These are phyloP conservation scores for Cubamyces lactineus DNA, from an alignment of 768 basidiomycete species.

Conservation along the genomic window DNA sequence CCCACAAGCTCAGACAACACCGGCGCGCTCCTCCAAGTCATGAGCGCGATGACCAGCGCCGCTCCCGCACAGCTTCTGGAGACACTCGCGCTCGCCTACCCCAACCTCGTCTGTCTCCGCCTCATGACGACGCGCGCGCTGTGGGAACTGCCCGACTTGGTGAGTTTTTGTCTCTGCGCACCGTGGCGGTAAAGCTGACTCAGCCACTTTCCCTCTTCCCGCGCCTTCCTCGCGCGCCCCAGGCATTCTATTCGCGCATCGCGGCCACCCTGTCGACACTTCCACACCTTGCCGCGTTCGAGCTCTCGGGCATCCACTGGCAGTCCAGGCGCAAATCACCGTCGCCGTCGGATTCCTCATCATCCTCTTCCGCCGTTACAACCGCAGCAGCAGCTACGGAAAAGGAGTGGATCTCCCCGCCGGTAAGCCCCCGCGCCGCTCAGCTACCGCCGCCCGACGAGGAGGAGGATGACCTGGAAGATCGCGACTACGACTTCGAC, in stretches of 20 bases:
- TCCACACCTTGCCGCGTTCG: slow-evolving; percentile 64
- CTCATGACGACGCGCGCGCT: slow-evolving; percentile 51
- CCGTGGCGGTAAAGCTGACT: slow-evolving; percentile 3
- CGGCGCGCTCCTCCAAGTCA: slow-evolving; percentile 46
- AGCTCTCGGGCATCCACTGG: slow-evolving; percentile 80
- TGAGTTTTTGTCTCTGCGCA: slow-evolving; percentile 26
- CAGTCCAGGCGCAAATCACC: slow-evolving; percentile 48
- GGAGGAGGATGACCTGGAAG: slow-evolving; percentile 23
- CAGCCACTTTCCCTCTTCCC: not conserved
- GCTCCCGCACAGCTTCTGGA: slow-evolving; percentile 61
- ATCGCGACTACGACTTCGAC: slow-evolving; percentile 33
- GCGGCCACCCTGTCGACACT: slow-evolving; percentile 60
- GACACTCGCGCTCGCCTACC: slow-evolving; percentile 57
- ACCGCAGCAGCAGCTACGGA: slow-evolving; percentile 5
- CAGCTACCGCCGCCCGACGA: slow-evolving; percentile 24
- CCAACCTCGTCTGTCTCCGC: slow-evolving; percentile 65
- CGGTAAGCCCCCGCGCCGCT: slow-evolving; percentile 31
- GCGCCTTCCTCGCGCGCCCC: slow-evolving; percentile 3
- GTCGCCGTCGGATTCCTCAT: slow-evolving; percentile 19
- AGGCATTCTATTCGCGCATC: slow-evolving; percentile 69
- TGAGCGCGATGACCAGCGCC: slow-evolving; percentile 62
- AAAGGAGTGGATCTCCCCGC: slow-evolving; percentile 37
- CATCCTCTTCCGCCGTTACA: not conserved
- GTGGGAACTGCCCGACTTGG: slow-evolving; percentile 38
- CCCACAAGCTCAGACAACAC: slow-evolving; percentile 1